Percentiles rank a stretch among this genome's conserved stretches.
Evolutionary conservation across 139 green algal species (phyloP).

Genomic region (Chlamydomonas sphaeroides): DNA sequence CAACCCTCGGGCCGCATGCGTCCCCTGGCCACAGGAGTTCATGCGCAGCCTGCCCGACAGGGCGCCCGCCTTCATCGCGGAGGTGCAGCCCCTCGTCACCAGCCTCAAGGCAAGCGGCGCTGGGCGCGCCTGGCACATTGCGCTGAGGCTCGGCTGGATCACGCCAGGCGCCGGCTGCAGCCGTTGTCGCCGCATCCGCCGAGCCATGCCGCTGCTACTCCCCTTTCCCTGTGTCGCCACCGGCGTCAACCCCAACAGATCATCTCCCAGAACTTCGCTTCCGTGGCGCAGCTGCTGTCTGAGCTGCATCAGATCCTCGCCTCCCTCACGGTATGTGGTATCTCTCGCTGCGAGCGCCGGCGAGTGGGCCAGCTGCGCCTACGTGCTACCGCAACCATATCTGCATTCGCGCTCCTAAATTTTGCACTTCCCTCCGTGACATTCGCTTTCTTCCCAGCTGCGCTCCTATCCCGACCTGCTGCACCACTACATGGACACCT

Average conservation of each 20-base stretch:
- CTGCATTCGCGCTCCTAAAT: no score
- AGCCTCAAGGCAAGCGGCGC: slow-evolving; percentile 35
- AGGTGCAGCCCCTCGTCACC: slow-evolving; percentile 6
- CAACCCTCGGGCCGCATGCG: no score
- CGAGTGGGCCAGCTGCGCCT: no score
- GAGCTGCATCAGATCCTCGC: slow-evolving; percentile 28
- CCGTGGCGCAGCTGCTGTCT: slow-evolving; percentile 17
- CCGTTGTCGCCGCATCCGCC: no score
- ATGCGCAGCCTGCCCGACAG: neutral
- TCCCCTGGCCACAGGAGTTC: neutral
- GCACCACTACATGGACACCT: slow-evolving; percentile 32
- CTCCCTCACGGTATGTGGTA: slow-evolving; percentile 21
- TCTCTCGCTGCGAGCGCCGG: no score
- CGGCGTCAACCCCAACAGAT: no score
- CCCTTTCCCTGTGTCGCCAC: neutral
- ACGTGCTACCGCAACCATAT: no score
- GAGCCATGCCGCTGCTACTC: no score
- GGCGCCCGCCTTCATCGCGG: neutral
- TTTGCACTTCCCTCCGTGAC: no score
- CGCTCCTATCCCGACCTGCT: slow-evolving; percentile 33
- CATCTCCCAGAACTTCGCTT: slow-evolving; percentile 27
- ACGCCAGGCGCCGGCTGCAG: no score
- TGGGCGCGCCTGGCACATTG: no score
- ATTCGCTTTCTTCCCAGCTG: neutral
- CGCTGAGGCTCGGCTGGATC: no score